These are phyloP conservation scores for Hanseniaspora valbyensis DNA, from an alignment of 805 yeast species.

Conservation along the genomic window DNA sequence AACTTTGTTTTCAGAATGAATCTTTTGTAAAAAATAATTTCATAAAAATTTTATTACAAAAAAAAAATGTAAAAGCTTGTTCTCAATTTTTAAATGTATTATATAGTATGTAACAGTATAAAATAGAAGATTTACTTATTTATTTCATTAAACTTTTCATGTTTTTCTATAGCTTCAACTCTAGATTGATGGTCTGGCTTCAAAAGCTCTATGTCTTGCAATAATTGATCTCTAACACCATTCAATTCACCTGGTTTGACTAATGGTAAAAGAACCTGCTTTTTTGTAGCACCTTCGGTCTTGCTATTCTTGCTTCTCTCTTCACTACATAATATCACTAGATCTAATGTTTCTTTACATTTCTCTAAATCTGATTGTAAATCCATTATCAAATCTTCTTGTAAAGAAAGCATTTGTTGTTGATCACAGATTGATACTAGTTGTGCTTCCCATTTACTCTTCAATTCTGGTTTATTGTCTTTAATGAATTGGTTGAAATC, in stretches of 20 bases:
- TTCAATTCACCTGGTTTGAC: conserved; percentile 55
- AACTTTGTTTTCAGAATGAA: background rate
- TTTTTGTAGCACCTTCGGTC: conserved; percentile 23
- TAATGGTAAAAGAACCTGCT: conserved; percentile 31
- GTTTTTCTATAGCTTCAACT: conserved; percentile 76
- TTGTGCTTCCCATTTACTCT: conserved; percentile 82
- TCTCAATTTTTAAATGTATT: background rate
- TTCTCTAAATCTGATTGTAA: conserved; percentile 68
- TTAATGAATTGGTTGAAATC: conserved; percentile 50
- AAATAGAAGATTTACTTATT: background rate
- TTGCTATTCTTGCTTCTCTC: conserved; percentile 39
- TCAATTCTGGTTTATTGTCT: conserved; percentile 75
- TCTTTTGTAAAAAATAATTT: background rate
- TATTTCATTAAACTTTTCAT: conserved; percentile 47
- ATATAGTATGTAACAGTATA: background rate
- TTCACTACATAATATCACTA: conserved; percentile 69
- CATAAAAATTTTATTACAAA: background rate
- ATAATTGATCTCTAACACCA: conserved; percentile 60
- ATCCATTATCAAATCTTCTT: conserved; percentile 74
- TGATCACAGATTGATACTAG: conserved; percentile 84
- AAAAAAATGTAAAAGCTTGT: background rate
- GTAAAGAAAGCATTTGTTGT: conserved; percentile 81
- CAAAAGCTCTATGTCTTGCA: conserved; percentile 66
- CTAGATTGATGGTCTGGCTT: conserved; percentile 77
- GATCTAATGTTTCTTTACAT: conserved; percentile 68